These are phyloP conservation scores for Tolypocladium tundrense DNA, from an alignment of 2,329 filamentous ascomycete species.

Conservation along the genomic window DNA sequence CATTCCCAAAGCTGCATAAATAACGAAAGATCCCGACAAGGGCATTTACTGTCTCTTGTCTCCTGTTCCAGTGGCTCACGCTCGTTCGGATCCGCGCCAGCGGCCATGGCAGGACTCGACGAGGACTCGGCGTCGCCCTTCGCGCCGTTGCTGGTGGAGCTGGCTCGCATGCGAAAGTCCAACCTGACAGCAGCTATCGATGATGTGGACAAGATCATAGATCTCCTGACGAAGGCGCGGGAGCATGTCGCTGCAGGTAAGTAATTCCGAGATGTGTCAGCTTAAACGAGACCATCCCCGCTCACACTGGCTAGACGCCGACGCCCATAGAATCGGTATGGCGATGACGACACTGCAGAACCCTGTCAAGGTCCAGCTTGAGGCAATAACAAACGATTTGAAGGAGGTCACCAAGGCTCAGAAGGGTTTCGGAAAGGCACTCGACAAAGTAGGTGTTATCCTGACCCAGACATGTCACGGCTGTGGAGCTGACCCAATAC, in stretches of 20 bases:
- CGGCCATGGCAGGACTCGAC: constrained; percentile 23
- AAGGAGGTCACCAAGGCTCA: constrained; percentile 76
- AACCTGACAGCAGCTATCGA: constrained; percentile 60
- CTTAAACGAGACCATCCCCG: not conserved
- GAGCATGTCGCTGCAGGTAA: constrained; percentile 62
- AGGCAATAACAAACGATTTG: constrained; percentile 68
- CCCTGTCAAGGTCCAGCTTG: constrained; percentile 71
- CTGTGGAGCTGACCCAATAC: constrained; percentile 8
- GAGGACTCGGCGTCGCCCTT: constrained; percentile 33
- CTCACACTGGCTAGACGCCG: constrained; percentile 14
- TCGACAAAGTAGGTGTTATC: constrained; percentile 59
- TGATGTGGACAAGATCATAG: constrained; percentile 76
- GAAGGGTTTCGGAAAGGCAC: constrained; percentile 71
- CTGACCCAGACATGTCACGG: not conserved
- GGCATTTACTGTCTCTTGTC: not conserved
- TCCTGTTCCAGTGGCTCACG: not conserved
- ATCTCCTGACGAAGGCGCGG: constrained; percentile 62
- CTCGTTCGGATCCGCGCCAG: not conserved
- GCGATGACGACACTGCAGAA: constrained; percentile 78
- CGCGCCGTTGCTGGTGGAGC: constrained; percentile 56
- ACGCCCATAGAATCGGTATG: constrained; percentile 52
- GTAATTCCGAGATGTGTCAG: constrained; percentile 5
- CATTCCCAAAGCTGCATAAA: not conserved
- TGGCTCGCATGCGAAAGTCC: constrained; percentile 59
- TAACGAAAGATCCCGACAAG: no score